Evolutionary conservation across 768 basidiomycete species (phyloP).

Genomic region (Tricholomella constricta): DNA sequence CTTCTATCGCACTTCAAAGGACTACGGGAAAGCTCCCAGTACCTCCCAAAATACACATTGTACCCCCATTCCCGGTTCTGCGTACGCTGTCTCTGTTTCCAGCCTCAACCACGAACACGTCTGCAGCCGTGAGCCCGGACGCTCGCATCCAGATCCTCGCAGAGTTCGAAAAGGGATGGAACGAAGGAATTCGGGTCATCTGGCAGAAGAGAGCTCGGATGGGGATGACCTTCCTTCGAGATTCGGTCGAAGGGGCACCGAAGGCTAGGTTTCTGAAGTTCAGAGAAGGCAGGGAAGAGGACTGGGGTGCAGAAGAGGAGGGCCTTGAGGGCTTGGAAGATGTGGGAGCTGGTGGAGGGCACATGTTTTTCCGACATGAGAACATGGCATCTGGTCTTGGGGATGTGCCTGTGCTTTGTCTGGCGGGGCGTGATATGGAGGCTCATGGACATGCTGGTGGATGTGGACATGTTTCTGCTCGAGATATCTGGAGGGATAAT

Average conservation of each 20-base stretch:
- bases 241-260: background rate
- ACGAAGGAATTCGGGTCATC: slow-evolving; percentile 56
- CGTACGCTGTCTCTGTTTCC: slow-evolving; percentile 43
- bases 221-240: slow-evolving; percentile 36
- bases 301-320: slow-evolving; percentile 23
- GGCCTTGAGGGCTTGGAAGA: slow-evolving; percentile 40
- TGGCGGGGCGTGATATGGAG: slow-evolving; percentile 32
- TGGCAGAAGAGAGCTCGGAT: slow-evolving; percentile 49
- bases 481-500: slow-evolving; percentile 17
- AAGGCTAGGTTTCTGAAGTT: slow-evolving; percentile 12
- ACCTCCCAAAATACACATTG: slow-evolving; percentile 49
- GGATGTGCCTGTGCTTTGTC: slow-evolving; percentile 40
- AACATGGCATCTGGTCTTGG: background rate
- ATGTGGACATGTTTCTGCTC: slow-evolving; percentile 44
- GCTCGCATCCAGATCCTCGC: slow-evolving; percentile 33
- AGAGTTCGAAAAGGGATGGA: slow-evolving; percentile 66
- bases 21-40: slow-evolving; percentile 5
- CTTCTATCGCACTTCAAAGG: background rate
- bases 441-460: slow-evolving; percentile 32
- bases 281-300: slow-evolving; percentile 21
- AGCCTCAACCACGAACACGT: slow-evolving; percentile 31
- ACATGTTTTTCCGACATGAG: slow-evolving; percentile 28
- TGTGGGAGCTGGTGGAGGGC: slow-evolving; percentile 30
- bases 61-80: slow-evolving; percentile 56
- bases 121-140: slow-evolving; percentile 22